Conservation (phyloP, 2,329 filamentous ascomycete genomes). For the Phaeosphaeriaceae sp. region DNA sequence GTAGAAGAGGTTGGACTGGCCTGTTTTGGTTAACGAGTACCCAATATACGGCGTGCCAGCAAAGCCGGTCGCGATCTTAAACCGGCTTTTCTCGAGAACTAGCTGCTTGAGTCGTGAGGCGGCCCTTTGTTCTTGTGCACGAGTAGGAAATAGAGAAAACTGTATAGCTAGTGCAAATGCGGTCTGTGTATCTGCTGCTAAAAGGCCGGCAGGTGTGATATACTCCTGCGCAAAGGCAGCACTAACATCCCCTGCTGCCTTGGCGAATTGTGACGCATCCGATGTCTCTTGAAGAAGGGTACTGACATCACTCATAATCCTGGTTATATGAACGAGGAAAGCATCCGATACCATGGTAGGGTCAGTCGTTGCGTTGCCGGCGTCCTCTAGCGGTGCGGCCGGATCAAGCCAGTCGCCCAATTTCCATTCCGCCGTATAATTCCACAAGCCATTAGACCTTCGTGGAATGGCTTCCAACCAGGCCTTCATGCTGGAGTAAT, state of each 20-base stretch:
- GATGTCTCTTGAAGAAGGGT: background rate
- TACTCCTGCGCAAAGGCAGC: background rate
- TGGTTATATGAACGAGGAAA: background rate
- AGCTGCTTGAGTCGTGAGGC: background rate
- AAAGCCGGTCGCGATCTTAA: constrained; percentile 19
- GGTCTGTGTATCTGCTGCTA: background rate
- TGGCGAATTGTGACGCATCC: background rate
- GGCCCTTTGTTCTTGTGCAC: background rate
- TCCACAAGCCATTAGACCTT: too few species aligned
- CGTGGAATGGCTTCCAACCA: background rate
- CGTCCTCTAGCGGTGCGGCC: constrained; percentile 5
- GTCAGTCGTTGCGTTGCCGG: constrained; percentile 19
- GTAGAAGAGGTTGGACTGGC: constrained; percentile 5
- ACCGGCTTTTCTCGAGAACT: background rate
- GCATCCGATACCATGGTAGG: constrained; percentile 1
- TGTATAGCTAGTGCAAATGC: background rate
- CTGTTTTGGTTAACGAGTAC: constrained; percentile 3
- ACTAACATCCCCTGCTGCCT: background rate
- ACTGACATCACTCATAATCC: background rate
- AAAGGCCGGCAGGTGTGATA: background rate
- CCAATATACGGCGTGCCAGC: constrained; percentile 16
- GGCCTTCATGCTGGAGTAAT: background rate
- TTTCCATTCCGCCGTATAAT: too few species aligned
- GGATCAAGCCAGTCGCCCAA: constrained; percentile 22
- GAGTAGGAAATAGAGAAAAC: background rate